Conservation (phyloP, 2,329 filamentous ascomycete genomes). For the Cryphonectria japonica region DNA sequence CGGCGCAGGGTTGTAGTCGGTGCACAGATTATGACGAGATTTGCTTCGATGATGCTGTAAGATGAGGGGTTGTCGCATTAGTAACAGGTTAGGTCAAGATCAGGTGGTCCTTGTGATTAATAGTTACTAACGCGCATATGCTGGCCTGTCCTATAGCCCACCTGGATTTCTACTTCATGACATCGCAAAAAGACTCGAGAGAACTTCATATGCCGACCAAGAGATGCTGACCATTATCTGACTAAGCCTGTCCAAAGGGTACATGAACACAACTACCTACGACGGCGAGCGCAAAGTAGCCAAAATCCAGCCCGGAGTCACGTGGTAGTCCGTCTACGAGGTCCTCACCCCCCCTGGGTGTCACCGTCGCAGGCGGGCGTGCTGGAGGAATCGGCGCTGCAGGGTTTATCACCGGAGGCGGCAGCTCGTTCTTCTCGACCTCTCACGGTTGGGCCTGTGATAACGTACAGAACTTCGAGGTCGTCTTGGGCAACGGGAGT, state of each 20-base stretch:
- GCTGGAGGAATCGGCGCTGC: slow-evolving; percentile 14
- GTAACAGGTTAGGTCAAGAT: not conserved
- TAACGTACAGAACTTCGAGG: slow-evolving; percentile 8
- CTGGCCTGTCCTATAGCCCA: not conserved
- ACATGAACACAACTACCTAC: slow-evolving; percentile 10
- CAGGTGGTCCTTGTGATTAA: not conserved
- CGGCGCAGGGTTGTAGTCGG: not conserved
- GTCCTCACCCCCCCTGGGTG: slow-evolving; percentile 10
- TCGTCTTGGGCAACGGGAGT: slow-evolving; percentile 7
- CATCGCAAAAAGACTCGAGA: not conserved
- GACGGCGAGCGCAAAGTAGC: not conserved
- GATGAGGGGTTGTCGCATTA: not conserved
- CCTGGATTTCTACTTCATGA: not conserved
- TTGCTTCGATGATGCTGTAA: not conserved
- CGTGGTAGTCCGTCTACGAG: slow-evolving; percentile 13
- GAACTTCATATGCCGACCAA: not conserved
- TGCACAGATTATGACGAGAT: not conserved
- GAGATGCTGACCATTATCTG: not conserved
- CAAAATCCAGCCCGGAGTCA: slow-evolving; percentile 6
- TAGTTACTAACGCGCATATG: not conserved
- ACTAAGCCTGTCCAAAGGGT: not conserved
- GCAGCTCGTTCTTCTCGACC: slow-evolving; percentile 15
- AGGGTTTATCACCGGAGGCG: slow-evolving; percentile 11
- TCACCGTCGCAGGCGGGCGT: slow-evolving; percentile 13
- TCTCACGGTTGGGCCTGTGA: slow-evolving; percentile 3